Base-by-base conservation (phyloP, 176 grass and related monocot species). In the Musa troglodytarum region DNA sequence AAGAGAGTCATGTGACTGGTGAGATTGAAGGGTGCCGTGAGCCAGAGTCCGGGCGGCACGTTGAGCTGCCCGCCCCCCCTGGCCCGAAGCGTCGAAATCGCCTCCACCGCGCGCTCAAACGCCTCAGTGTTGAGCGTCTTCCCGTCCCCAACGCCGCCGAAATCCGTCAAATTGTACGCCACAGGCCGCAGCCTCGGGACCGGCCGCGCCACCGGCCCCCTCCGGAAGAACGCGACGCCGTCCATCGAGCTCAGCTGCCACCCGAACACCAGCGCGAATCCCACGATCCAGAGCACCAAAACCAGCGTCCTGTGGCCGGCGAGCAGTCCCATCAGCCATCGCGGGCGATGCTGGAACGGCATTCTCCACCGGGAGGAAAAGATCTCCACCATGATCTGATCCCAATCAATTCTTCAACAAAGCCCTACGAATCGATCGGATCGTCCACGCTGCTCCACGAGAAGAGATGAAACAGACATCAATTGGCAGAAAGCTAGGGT, bases 111-210 rank as follows among this genome's bases (percentile, higher is more conserved):
- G 3, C 66, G 68, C 34, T 49, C 25, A 55, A 97, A 97, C 9
- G 86, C 90, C 9, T 70, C 77, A 0, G 93, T 97, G 79, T 93
- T 93, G 49, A 90, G 66, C 25, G 82, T 85, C 53, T 81, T 73
- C 9, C 93, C 90, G 77, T 97, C 90, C 50, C 90, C 90, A 6
- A 93, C 72, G 1, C 70, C 93, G 19, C 93, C 93, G 25, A 97
- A 97, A 61, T 93, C 93, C 51, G 76, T 85, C 75, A 93, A 68
- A 69, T 92, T 87, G 69, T 53, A 84, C 34, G 76, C 49, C 86
- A 75, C 80, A 43, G 34, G 34, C 49, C 20, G 71, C 11, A 15
- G 8, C 50, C 10, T 11, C 8, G 71, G 21, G 10, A 10, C 20
- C 21, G 71, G 52, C 71, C 21, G n/a, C 12, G 15, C 65, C 50